Evolutionary conservation across 129 eudicot species (phyloP).

Genomic region (Tagetes erecta): DNA sequence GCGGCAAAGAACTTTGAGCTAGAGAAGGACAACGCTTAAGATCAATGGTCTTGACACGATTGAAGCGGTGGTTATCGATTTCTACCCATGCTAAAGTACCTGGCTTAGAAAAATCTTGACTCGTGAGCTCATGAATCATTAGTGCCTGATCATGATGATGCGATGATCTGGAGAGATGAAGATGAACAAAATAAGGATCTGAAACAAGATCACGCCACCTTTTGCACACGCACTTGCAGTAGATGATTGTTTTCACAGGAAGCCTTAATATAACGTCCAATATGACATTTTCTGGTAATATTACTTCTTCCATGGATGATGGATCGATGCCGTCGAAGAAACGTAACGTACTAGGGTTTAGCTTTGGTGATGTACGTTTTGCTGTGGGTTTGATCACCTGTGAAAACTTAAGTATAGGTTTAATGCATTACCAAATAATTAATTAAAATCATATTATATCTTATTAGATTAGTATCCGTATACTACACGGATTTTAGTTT

Average conservation of each 20-base stretch:
- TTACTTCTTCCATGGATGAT: no score
- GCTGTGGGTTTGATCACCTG: no score
- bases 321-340: no score
- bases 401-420: no score
- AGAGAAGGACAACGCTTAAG: not conserved
- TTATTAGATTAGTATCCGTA: no score
- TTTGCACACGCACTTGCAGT: constrained; percentile 38
- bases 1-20: no score
- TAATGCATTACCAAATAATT: no score
- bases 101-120: not conserved
- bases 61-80: not conserved
- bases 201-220: constrained; percentile 26
- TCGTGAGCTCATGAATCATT: not conserved
- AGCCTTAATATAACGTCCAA: constrained; percentile 41
- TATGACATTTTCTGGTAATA: no score
- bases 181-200: constrained; percentile 19
- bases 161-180: constrained; percentile 22
- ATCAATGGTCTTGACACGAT: not conserved
- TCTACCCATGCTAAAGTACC: constrained; percentile 24
- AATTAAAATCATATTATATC: no score
- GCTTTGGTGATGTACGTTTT: no score
- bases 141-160: not conserved
- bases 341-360: no score
- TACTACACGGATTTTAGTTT: no score
- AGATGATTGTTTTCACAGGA: constrained; percentile 25